A percentile compares a stretch with the other conserved stretches of the same genome.
phyloP scores from a whole-genome alignment of 2,329 filamentous ascomycete genomes.

The Cytospora chrysosperma region DNA sequence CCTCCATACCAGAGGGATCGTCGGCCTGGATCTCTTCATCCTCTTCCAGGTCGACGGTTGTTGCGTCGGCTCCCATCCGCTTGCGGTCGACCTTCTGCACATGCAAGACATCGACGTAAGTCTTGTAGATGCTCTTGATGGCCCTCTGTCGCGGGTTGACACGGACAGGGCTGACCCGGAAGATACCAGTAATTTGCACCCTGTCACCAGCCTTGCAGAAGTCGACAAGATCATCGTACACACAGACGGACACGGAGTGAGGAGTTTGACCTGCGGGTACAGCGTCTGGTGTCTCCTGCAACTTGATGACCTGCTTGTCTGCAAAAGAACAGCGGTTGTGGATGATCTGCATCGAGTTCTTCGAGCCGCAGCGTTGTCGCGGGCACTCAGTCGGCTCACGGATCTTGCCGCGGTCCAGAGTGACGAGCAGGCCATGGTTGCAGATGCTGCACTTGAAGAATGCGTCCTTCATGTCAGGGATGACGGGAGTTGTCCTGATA shows the following conservation, averaged over 20 bases:
- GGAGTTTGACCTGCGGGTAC: conserved; percentile 96
- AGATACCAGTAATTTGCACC: conserved; percentile 93
- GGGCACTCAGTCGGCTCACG: conserved; percentile 90
- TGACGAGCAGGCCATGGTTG: conserved; percentile 85
- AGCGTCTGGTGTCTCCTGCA: conserved; percentile 94
- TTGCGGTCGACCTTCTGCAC: conserved; percentile 97
- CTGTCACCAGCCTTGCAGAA: conserved; percentile 97
- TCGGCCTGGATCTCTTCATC: conserved; percentile 62
- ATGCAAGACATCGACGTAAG: conserved; percentile 92
- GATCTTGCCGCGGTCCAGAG: conserved; percentile 94
- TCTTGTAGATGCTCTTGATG: conserved; percentile 96
- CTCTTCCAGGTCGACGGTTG: conserved; percentile 81
- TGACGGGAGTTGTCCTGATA: conserved; percentile 92
- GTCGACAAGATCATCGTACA: conserved; percentile 96
- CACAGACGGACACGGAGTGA: conserved; percentile 93
- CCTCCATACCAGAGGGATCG: conserved; percentile 67
- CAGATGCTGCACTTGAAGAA: conserved; percentile 96
- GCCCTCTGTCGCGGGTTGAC: conserved; percentile 91
- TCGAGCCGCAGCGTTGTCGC: conserved; percentile 73
- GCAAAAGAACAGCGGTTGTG: conserved; percentile 94
- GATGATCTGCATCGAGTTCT: conserved; percentile 97
- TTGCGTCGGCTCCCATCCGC: conserved; percentile 85
- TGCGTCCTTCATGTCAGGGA: conserved; percentile 98
- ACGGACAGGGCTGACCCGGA: conserved; percentile 89
- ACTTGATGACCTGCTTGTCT: conserved; percentile 98